These are phyloP conservation scores for Annulohypoxylon moriforme DNA, from an alignment of 495 filamentous ascomycete species.

Conservation along the genomic window DNA sequence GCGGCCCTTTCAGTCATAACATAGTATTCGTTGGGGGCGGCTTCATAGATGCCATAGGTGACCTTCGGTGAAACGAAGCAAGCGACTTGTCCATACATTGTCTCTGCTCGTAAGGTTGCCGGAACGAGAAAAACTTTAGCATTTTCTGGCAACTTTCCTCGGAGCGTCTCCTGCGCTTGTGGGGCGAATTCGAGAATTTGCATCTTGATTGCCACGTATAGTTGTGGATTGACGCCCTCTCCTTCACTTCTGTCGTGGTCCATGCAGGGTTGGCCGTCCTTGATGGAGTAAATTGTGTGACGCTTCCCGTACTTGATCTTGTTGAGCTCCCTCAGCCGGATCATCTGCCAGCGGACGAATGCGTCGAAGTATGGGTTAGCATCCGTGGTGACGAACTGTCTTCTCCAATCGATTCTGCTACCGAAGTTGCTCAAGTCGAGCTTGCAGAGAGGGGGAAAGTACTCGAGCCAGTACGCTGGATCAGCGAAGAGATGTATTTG, in stretches of 20 bases:
- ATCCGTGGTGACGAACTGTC: slow-evolving; percentile 93
- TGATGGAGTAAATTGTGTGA: slow-evolving; percentile 95
- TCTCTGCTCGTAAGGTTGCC: slow-evolving; percentile 93
- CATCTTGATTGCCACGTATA: slow-evolving; percentile 92
- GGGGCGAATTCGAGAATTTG: slow-evolving; percentile 89
- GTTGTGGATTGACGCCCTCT: slow-evolving; percentile 89
- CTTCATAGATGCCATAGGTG: slow-evolving; percentile 89
- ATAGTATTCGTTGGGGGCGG: slow-evolving; percentile 84
- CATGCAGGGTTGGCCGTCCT: slow-evolving; percentile 97
- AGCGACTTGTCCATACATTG: slow-evolving; percentile 97
- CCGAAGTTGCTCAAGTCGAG: slow-evolving; percentile 86
- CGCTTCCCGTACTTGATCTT: slow-evolving; percentile 96
- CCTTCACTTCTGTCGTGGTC: slow-evolving; percentile 94
- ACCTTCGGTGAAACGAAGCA: slow-evolving; percentile 95
- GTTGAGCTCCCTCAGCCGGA: slow-evolving; percentile 83
- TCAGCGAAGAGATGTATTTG: slow-evolving; percentile 95
- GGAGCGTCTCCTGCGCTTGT: slow-evolving; percentile 71
- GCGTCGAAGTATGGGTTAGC: slow-evolving; percentile 97
- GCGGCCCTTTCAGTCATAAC: slow-evolving; percentile 88
- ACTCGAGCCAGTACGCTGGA: slow-evolving; percentile 85
- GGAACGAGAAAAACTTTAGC: slow-evolving; percentile 90
- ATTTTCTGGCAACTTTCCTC: slow-evolving; percentile 80
- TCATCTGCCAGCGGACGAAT: slow-evolving; percentile 98
- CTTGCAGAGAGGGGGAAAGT: slow-evolving; percentile 86
- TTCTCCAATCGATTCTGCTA: slow-evolving; percentile 89